Base-by-base conservation (phyloP, 805 yeast species). In the Starmerella etchellsii region DNA sequence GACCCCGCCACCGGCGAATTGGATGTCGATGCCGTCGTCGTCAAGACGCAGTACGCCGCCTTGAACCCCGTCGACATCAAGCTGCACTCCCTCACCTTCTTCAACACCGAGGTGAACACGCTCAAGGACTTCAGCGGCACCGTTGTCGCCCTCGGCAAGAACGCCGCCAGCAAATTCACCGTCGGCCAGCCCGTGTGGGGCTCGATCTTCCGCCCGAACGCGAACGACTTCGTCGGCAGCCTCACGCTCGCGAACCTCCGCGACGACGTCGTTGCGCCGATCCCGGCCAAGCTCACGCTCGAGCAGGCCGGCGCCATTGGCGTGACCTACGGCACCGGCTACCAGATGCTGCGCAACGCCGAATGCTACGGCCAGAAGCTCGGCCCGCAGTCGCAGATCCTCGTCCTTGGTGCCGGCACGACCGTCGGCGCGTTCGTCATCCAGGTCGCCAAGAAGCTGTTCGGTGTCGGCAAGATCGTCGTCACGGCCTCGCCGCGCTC, bases 331-430 rank as follows among this genome's bases (percentile, higher is more conserved):
- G 73, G 74, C 19, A 78, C 93, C 3, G 85, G 87, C 2, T 66
- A 53, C 48, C 54, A 64, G 40, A 52, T 66, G 31, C 55, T 68
- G 24, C 54, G 56, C n/a, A 43, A 52, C 6, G 63, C 65, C 42
- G 29, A 30, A 21, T 8, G 9, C 19, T 29, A 18, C 20, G 26
- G 32, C 31, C 34, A 36, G 24, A 30, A 24, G 26, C 59, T 71
- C 18, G 63, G 61, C 29, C 63, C 64, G 10, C 63, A 64, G 9
- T 63, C 73, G 4, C 69, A 28, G 15, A 71, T 79, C 3, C 64
- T 81, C 35, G 66, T 83, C 21, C 61, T 80, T 34, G 94, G 94
- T 27, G 91, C 81, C 23, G 76, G 80, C 13, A 77, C 93, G 1
- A 59, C 79, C 11, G 85, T 79, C n/a, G 85, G 87, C 20, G 54